These are phyloP conservation scores for Penicillium sp. DNA, from an alignment of 2,329 filamentous ascomycete genomes.

Conservation along the genomic window DNA sequence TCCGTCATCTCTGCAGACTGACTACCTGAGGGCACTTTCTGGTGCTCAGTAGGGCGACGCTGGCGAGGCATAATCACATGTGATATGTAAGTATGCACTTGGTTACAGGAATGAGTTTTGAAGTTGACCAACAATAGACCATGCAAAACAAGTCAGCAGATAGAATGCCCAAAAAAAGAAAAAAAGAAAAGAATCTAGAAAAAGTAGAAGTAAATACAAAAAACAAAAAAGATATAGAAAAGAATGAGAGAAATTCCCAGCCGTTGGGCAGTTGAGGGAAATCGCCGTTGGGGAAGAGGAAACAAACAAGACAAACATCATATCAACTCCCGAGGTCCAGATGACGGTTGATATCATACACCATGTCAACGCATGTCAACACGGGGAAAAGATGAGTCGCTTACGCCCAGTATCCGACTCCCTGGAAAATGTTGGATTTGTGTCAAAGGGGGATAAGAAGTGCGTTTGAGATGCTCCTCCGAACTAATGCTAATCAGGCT, in stretches of 20 bases:
- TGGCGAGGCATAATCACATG: slow-evolving; percentile 32
- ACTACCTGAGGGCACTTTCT: slow-evolving; percentile 8
- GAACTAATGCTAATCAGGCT: slow-evolving; percentile 26
- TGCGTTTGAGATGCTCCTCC: slow-evolving; percentile 36
- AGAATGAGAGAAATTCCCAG: slow-evolving; percentile 1
- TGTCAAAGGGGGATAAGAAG: slow-evolving; percentile 88
- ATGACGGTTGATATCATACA: background rate
- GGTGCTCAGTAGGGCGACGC: slow-evolving; percentile 27
- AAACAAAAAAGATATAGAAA: background rate
- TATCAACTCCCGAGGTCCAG: background rate
- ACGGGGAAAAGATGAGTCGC: slow-evolving; percentile 36
- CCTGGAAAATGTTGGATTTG: slow-evolving; percentile 76
- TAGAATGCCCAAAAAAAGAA: background rate
- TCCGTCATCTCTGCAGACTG: slow-evolving; percentile 24
- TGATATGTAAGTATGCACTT: slow-evolving; percentile 15
- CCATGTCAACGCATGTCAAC: background rate
- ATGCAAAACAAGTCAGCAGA: slow-evolving; percentile 13
- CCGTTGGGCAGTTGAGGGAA: slow-evolving; percentile 24
- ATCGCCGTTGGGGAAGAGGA: slow-evolving; percentile 16
- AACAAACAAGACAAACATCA: slow-evolving; percentile 20
- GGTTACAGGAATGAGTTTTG: slow-evolving; percentile 5
- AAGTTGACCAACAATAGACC: slow-evolving; percentile 11
- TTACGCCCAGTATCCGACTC: slow-evolving; percentile 75
- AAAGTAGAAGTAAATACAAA: slow-evolving; percentile 1
- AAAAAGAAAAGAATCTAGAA: background rate